These are phyloP conservation scores for Centaurea solstitialis DNA, from an alignment of 129 eudicot species.

Conservation along the genomic window DNA sequence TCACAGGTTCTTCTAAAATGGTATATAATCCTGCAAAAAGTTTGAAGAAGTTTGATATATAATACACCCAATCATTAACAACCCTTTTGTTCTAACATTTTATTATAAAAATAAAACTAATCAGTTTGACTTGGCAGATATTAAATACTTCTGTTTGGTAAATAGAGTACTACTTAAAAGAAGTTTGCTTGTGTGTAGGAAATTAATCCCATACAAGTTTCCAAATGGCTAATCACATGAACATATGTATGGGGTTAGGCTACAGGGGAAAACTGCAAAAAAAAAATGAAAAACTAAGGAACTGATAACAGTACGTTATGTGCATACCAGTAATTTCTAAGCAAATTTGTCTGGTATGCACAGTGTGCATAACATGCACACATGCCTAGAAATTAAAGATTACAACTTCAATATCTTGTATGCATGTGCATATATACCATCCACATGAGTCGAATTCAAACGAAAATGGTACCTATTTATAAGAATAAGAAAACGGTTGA, in stretches of 20 bases:
- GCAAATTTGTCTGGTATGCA: no score
- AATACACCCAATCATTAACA: not conserved
- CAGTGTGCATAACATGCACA: no score
- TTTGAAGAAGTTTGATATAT: not conserved
- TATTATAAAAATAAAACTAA: not conserved
- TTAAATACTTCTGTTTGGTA: not conserved
- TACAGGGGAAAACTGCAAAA: no score
- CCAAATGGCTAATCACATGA: not conserved
- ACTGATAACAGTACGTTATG: no score
- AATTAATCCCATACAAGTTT: not conserved
- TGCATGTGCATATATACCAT: no score
- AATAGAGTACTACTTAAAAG: not conserved
- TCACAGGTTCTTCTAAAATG: constrained; percentile 58
- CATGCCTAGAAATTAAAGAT: no score
- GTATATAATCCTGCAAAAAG: constrained; percentile 59
- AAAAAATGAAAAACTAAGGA: no score
- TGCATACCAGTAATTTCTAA: no score
- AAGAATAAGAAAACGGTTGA: no score
- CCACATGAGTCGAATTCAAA: no score
- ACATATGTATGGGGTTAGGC: not conserved
- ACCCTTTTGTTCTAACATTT: not conserved
- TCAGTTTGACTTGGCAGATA: not conserved
- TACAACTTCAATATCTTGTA: no score
- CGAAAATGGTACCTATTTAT: no score
- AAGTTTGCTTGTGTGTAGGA: not conserved